Base-by-base conservation (phyloP, 2,329 filamentous ascomycete species). In the Pseudogymnoascus verrucosus region DNA sequence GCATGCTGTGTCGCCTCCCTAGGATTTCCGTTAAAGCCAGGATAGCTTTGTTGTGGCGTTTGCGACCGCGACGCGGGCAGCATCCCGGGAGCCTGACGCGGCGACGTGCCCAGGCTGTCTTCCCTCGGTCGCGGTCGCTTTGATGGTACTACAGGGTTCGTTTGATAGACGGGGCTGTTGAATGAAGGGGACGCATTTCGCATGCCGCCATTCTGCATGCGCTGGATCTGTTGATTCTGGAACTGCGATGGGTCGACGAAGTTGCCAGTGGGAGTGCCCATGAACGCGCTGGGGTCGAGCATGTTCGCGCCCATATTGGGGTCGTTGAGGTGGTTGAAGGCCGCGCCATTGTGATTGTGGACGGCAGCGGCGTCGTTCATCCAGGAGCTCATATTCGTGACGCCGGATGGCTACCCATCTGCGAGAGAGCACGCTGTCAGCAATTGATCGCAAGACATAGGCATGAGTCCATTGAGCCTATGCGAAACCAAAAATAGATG, bases 61-160 rank as follows among this genome's bases (percentile, higher is more conserved):
- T 96, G 93, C 70, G 93, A 93, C 76, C 93, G 90, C 77, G 93
- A 96, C 23, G 85, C 86, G 60, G 90, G 89, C 31, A 91, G 77
- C 77, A 89, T 89, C 68, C 85, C 85, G 4, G 88, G 84, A 63
- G 88, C 87, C 73, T 88, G 89, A 71, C 88, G 84, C 62, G 93
- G 92, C 34, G 92, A 96, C 74, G 89, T 88, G 69, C 87, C 88
- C 72, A 95, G 83, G 72, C 88, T 93, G 76, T 97, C 93, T 77
- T 96, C 91, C 73, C 85, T 81, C 62, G 89, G 89, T 57, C 90
- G 85, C 62, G 90, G 84, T 71, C 95, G 86, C 78, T 98, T 99
- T 21, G 93, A 93, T 64, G 93, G 93, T 69, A 96, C 88, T 71
- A 96, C 87, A 59, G 89, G 83, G 77, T 90, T 93, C 69, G 91